Percentiles rank a stretch among this genome's conserved stretches.
Evolutionary conservation across 73 alveolate species (phyloP).

Genomic region (Paramecium octaurelia): DNA sequence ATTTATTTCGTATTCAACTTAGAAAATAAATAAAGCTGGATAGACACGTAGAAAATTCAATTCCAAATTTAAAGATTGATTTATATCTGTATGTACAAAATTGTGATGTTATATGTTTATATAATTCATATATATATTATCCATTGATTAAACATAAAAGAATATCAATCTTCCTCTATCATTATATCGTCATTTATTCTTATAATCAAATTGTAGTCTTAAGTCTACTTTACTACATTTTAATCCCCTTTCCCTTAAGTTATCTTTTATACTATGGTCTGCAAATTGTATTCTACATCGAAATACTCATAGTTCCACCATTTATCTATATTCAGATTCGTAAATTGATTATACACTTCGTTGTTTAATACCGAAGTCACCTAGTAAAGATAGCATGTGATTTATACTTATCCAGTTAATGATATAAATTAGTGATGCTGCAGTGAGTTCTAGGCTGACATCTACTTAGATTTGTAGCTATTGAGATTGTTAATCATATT

Average conservation of each 20-base stretch:
- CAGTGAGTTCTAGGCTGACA: background rate
- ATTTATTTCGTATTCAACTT: background rate
- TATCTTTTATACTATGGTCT: background rate
- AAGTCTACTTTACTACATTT: background rate
- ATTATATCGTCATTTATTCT: background rate
- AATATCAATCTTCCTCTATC: background rate
- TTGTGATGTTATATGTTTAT: background rate
- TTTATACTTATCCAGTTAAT: background rate
- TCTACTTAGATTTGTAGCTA: background rate
- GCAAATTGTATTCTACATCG: background rate
- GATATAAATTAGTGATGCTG: background rate
- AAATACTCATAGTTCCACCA: background rate
- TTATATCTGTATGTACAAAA: background rate
- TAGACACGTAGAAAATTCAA: background rate
- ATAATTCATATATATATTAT: too few species aligned
- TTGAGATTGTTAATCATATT: background rate
- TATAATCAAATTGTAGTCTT: background rate
- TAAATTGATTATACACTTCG: background rate
- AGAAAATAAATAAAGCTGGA: background rate
- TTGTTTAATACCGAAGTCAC: background rate
- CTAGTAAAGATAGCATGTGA: background rate
- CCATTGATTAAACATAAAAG: too few species aligned
- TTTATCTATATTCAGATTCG: background rate
- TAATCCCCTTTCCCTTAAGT: background rate
- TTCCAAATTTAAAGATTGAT: conserved; percentile 1